Conservation (phyloP, 192 early-diverging fungal genomes). For the Coemansia reversa region DNA sequence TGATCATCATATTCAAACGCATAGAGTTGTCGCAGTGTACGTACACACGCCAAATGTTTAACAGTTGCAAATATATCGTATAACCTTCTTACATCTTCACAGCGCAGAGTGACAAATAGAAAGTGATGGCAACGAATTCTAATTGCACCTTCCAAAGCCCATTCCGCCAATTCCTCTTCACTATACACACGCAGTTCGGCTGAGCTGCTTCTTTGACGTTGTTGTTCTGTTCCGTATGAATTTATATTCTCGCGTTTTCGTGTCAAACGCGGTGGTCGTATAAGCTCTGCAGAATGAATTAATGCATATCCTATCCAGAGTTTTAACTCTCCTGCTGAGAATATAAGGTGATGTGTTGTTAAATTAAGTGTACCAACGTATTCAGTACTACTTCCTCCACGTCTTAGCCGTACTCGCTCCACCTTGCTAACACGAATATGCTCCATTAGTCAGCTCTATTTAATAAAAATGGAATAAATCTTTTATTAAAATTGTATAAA, state of each 20-base stretch:
- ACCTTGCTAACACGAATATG: slow-evolving; percentile 27
- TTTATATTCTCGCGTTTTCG: neutral
- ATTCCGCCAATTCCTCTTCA: slow-evolving; percentile 17
- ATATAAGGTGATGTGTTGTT: slow-evolving; percentile 76
- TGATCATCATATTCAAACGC: slow-evolving; percentile 68
- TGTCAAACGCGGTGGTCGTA: slow-evolving; percentile 29
- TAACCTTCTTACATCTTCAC: slow-evolving; percentile 66
- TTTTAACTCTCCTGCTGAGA: slow-evolving; percentile 58
- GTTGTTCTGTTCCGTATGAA: slow-evolving; percentile 6
- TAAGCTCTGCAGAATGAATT: slow-evolving; percentile 70
- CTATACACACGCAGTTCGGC: neutral
- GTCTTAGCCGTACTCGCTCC: slow-evolving; percentile 39
- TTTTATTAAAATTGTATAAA: too few relatives aligned
- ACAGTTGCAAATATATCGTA: slow-evolving; percentile 76
- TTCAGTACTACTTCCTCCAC: slow-evolving; percentile 15
- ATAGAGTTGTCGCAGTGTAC: slow-evolving; percentile 70
- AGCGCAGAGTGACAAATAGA: slow-evolving; percentile 66
- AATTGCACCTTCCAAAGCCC: slow-evolving; percentile 41
- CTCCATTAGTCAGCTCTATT: slow-evolving; percentile 22
- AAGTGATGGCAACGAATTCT: slow-evolving; percentile 82
- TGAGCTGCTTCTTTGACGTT: neutral
- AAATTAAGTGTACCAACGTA: slow-evolving; percentile 64
- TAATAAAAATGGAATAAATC: slow-evolving; percentile 1
- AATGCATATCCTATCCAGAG: slow-evolving; percentile 85
- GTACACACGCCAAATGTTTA: slow-evolving; percentile 78